Percentiles rank a stretch among this genome's conserved stretches.
phyloP scores from a whole-genome alignment of 2,329 filamentous ascomycete genomes.

The Hortaea sp. region DNA sequence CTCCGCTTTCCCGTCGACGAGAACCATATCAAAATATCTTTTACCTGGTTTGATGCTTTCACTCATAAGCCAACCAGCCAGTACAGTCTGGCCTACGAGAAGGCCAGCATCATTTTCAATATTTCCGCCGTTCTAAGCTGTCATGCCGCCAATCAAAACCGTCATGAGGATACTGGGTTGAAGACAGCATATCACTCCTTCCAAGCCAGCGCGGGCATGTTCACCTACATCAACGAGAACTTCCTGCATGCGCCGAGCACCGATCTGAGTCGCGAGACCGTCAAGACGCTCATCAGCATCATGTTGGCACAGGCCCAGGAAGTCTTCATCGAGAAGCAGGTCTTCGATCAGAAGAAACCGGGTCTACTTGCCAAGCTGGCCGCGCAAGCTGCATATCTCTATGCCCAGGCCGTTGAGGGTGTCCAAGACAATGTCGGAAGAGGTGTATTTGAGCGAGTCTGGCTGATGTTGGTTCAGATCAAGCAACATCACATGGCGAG shows the following conservation, averaged over 20 bases:
- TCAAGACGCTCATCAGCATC: constrained; percentile 85
- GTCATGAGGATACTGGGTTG: constrained; percentile 81
- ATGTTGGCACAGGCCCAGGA: constrained; percentile 96
- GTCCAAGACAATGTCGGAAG: constrained; percentile 87
- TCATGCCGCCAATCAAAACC: constrained; percentile 85
- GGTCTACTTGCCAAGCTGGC: constrained; percentile 86
- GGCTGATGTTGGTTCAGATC: constrained; percentile 70
- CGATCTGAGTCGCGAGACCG: constrained; percentile 90
- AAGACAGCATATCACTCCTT: constrained; percentile 98
- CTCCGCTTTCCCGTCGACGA: constrained; percentile 94
- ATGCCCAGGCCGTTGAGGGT: constrained; percentile 77
- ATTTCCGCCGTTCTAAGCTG: constrained; percentile 95
- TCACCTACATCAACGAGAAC: constrained; percentile 99
- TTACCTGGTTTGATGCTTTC: constrained; percentile 99
- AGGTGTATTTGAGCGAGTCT: constrained; percentile 88
- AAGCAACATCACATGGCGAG: constrained; percentile 79
- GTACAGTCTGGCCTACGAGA: constrained; percentile 94
- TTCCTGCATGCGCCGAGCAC: constrained; percentile 94
- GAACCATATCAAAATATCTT: constrained; percentile 97
- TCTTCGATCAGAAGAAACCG: constrained; percentile 84
- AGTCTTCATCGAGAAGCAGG: constrained; percentile 94
- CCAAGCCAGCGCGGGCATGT: constrained; percentile 97
- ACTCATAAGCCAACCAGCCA: constrained; percentile 96
- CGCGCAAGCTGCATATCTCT: constrained; percentile 80
- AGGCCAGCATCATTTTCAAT: constrained; percentile 98